Base-by-base conservation (phyloP, 78 protist genomes). In the Acrasis kona region DNA sequence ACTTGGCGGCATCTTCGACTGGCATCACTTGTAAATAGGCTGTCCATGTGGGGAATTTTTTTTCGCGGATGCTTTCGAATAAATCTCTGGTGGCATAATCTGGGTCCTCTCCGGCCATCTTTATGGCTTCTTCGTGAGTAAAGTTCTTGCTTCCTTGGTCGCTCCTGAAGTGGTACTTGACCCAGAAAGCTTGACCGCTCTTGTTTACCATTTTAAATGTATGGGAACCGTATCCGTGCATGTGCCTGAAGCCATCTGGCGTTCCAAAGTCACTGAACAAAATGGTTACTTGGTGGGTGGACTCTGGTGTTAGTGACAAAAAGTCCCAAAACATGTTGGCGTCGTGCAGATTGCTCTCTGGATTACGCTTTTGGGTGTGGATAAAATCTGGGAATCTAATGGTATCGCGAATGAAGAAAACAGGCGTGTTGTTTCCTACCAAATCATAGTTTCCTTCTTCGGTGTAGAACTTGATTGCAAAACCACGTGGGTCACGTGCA, bases 401-500 rank as follows among this genome's bases (percentile, higher is more conserved):
- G 29, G 19, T 30, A 69, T 87, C 95, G 30, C 90, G 84, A 27
- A 89, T 77, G 77, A 85, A 87, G 85, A 91, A 91, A 3, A 87
- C 89, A 69, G 92, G 89, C 3, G 72, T 67, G 75, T 12, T 88
- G 70, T 86, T 82, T 42, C 91, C 90, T 36, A 88, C 87, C 76
- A 91, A 38, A 68, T 91, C 95, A 69, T 61, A 88, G 78, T 87
- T 90, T 38, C 94, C 91, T 39, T 88, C 89, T 31, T 71, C 87
- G 5, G 95, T 91, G 84, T 91, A 91, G 70, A 88, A 91, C 68
- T 86, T 85, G 32, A 85, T 69, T 50, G 91, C 92, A 34, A 91
- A 85, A 30, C 95, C 95, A 58, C 95, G 77, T 61, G 82, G 81
- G 41, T 91, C 92, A 39, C 95, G 87, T 0, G 35, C 89, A 19